A percentile compares a stretch with the other conserved stretches of the same genome.
phyloP scores from a whole-genome alignment of 208 protist species.

The Wallacemonas sp. region DNA sequence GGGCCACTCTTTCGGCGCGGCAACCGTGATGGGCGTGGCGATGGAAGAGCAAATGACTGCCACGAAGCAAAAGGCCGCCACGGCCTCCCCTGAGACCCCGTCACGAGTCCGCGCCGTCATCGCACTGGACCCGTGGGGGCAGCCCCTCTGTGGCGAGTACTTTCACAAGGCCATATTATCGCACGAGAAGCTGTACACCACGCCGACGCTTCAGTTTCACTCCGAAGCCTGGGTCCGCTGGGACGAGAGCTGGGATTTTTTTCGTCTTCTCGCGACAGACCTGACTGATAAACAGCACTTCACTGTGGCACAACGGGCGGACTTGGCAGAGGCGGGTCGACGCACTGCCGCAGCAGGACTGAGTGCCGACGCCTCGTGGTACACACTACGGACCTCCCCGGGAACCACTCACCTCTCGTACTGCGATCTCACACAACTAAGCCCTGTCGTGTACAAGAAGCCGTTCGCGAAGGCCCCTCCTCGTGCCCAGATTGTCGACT shows the following conservation, averaged over 20 bases:
- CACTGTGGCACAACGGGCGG: constrained; percentile 16
- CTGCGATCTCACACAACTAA: constrained; percentile 57
- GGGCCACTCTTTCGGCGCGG: constrained; percentile 60
- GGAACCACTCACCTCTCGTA: constrained; percentile 47
- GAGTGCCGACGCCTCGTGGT: constrained; percentile 13
- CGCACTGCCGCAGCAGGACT: constrained; percentile 12
- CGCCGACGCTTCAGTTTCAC: constrained; percentile 60
- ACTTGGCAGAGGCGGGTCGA: constrained; percentile 14
- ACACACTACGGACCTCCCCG: constrained; percentile 12
- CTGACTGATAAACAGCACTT: constrained; percentile 27
- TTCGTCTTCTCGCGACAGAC: constrained; percentile 14
- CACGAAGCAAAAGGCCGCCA: constrained; percentile 1
- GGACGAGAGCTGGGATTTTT: constrained; percentile 42
- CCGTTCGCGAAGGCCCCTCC: constrained; percentile 35
- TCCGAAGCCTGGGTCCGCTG: constrained; percentile 53
- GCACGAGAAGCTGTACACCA: constrained; percentile 23
- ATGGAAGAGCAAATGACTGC: constrained; percentile 23
- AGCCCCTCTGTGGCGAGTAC: constrained; percentile 42
- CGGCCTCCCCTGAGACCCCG: neutral
- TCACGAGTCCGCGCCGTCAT: constrained; percentile 24
- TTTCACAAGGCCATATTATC: constrained; percentile 37
- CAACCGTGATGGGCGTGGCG: constrained; percentile 49
- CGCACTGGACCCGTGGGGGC: constrained; percentile 68
- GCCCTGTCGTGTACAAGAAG: constrained; percentile 43
- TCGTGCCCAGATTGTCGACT: constrained; percentile 36